A percentile compares a stretch with the other conserved stretches of the same genome.
Evolutionary conservation across 768 basidiomycete genomes (phyloP).

Genomic region (Cubamyces sp.): DNA sequence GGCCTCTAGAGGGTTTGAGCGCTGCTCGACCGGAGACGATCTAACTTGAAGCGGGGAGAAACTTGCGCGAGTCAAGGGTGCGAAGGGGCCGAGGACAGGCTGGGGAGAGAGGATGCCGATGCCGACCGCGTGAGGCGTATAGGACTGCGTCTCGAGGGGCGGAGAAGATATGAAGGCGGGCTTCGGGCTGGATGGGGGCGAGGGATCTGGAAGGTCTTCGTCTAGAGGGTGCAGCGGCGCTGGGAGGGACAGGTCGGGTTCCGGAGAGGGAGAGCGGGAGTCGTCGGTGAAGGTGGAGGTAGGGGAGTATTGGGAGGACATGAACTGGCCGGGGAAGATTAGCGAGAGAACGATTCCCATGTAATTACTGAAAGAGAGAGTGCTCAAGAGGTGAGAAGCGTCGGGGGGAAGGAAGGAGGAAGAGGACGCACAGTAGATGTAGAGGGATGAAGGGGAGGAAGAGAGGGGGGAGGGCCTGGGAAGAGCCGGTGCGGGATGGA

Average conservation of each 20-base stretch:
- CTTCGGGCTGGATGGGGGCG: slow-evolving; percentile 20
- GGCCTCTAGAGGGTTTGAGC: slow-evolving; percentile 24
- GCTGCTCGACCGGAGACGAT: slow-evolving; percentile 24
- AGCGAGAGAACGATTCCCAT: slow-evolving; percentile 38
- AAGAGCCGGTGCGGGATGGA: slow-evolving; percentile 10
- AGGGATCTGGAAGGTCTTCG: slow-evolving; percentile 15
- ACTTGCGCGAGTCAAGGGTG: slow-evolving; percentile 25
- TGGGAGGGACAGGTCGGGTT: slow-evolving; percentile 15
- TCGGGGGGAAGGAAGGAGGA: slow-evolving; percentile 9
- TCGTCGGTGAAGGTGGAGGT: slow-evolving; percentile 26
- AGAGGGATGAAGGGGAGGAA: slow-evolving; percentile 21
- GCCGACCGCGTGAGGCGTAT: slow-evolving; percentile 32
- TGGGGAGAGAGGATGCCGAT: slow-evolving; percentile 33
- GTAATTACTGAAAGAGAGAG: slow-evolving; percentile 23
- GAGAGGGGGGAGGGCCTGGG: slow-evolving; percentile 22
- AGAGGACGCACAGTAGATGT: slow-evolving; percentile 18
- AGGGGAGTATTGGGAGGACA: slow-evolving; percentile 31
- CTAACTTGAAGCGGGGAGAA: slow-evolving; percentile 22
- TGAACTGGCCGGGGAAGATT: slow-evolving; percentile 35
- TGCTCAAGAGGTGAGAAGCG: slow-evolving; percentile 3
- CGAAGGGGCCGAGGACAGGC: slow-evolving; percentile 29
- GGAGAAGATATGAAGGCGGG: slow-evolving; percentile 20
- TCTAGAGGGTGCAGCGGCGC: slow-evolving; percentile 12
- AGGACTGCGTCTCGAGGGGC: slow-evolving; percentile 25
- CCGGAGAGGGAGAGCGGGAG: slow-evolving; percentile 29